phyloP scores from a whole-genome alignment of 345 rosid genomes.

The Arabidopsis arenosa region DNA sequence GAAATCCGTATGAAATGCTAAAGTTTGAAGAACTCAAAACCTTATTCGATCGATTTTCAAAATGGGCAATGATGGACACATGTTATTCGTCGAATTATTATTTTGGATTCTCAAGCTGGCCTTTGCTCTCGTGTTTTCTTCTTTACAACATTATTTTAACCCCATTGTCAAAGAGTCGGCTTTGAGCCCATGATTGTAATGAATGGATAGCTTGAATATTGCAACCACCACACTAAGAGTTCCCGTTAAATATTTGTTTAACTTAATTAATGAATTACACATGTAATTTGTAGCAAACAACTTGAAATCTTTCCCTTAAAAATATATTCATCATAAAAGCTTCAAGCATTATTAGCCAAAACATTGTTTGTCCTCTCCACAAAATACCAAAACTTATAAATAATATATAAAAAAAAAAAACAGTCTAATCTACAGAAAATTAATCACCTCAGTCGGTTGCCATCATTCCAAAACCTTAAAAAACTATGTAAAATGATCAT shows the following conservation, averaged over 20 bases:
- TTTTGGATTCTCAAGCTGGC: slow-evolving; percentile 10
- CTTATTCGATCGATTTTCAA: background rate
- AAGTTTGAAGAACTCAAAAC: background rate
- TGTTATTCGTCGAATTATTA: slow-evolving; percentile 15
- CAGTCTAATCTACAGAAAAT: background rate
- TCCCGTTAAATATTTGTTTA: background rate
- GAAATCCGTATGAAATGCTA: too few species aligned
- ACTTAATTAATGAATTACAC: background rate
- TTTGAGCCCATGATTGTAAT: slow-evolving; percentile 34
- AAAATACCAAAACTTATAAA: slow-evolving; percentile 2
- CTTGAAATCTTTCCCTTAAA: too few species aligned
- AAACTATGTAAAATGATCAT: slow-evolving; percentile 9
- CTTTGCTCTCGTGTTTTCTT: background rate
- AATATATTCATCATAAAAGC: background rate
- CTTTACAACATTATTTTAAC: background rate
- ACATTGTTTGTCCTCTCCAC: background rate
- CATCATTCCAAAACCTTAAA: slow-evolving; percentile 28
- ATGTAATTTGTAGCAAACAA: background rate
- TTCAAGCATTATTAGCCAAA: slow-evolving; percentile 9
- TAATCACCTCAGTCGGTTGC: slow-evolving; percentile 24
- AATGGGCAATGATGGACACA: background rate
- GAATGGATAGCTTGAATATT: slow-evolving; percentile 28
- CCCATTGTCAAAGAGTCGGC: slow-evolving; percentile 13
- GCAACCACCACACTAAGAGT: slow-evolving; percentile 35
- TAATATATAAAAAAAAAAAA: background rate